Percentiles rank a stretch among this genome's conserved stretches.
Evolutionary conservation across 495 filamentous ascomycete species (phyloP).

Genomic region (Neurospora intermedia): DNA sequence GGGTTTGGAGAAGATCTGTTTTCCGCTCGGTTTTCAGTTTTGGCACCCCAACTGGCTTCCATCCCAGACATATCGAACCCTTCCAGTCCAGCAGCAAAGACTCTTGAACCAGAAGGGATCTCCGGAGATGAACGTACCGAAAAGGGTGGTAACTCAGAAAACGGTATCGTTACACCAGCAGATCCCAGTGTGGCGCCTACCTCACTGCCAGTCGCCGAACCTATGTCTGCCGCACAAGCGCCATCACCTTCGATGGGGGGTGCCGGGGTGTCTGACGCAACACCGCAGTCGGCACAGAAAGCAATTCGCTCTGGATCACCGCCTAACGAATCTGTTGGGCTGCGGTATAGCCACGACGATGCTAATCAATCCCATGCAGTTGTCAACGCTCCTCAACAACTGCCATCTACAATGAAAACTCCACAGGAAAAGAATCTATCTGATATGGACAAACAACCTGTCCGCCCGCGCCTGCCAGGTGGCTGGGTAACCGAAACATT

Average conservation of each 20-base stretch:
- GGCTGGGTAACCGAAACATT: conserved; percentile 53
- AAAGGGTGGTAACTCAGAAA: not conserved
- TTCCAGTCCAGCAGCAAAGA: not conserved
- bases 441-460: conserved; percentile 29
- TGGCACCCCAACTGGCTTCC: conserved; percentile 1
- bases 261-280: conserved; percentile 5
- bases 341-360: conserved; percentile 1
- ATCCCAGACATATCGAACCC: conserved; percentile 1
- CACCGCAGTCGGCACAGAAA: not conserved
- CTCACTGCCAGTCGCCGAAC: not conserved
- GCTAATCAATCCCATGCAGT: conserved; percentile 3
- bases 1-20: conserved; percentile 47
- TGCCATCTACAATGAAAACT: conserved; percentile 5
- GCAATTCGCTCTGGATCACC: not conserved
- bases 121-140: not conserved
- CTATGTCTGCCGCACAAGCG: not conserved
- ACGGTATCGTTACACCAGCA: not conserved
- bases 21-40: conserved; percentile 11
- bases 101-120: not conserved
- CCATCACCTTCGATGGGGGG: not conserved
- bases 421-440: conserved; percentile 10
- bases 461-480: conserved; percentile 51
- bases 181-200: not conserved
- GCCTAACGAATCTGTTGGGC: conserved; percentile 6
- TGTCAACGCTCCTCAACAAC: conserved; percentile 3